Evolutionary conservation across 371 early-diverging fungal genomes (phyloP).

Genomic region (Catenaria anguillulae): DNA sequence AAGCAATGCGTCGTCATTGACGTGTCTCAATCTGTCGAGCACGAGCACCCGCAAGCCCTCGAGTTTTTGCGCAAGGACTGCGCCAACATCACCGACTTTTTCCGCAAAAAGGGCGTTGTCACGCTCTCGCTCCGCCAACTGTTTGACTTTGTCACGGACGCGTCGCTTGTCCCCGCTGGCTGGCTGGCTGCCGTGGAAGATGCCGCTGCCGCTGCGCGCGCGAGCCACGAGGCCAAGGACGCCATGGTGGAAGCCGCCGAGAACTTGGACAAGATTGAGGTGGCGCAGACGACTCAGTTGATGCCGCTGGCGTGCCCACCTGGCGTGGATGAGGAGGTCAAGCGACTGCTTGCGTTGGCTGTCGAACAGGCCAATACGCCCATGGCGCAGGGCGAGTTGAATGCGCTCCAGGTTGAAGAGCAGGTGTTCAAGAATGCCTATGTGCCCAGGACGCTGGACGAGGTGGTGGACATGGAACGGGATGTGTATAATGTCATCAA

Average conservation of each 20-base stretch:
- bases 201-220: no score
- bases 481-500: conserved; percentile 54
- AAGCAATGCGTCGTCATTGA: conserved; percentile 84
- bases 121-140: conserved; percentile 70
- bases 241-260: conserved; percentile 17
- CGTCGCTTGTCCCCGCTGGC: background rate
- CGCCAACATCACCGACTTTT: conserved; percentile 90
- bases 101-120: conserved; percentile 62
- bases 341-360: conserved; percentile 4
- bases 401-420: conserved; percentile 46
- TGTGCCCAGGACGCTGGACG: conserved; percentile 81
- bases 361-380: background rate
- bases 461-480: conserved; percentile 75
- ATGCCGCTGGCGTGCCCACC: conserved; percentile 1
- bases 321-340: conserved; percentile 41
- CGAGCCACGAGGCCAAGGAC: background rate
- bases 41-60: conserved; percentile 96
- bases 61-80: conserved; percentile 96
- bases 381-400: background rate
- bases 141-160: conserved; percentile 70
- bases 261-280: conserved; percentile 36
- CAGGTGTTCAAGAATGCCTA: conserved; percentile 80
- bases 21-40: conserved; percentile 98
- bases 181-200: background rate
- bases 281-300: background rate